Evolutionary conservation across 768 basidiomycete species (phyloP), one percentile per base, ranked within the genome.

Genomic region (Austroboletus eburneus): DNA sequence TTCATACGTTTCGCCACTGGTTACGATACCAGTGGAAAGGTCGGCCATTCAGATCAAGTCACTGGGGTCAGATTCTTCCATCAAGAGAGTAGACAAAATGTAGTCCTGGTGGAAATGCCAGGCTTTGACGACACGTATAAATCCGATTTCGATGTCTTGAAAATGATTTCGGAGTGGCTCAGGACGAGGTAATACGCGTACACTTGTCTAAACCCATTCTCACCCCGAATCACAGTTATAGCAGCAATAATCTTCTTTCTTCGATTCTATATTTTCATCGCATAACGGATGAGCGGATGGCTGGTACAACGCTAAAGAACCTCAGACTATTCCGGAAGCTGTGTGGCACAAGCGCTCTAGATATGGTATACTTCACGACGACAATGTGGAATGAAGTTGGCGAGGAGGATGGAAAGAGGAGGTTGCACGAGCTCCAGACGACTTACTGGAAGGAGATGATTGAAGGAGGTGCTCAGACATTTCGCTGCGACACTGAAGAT

Each of bases 201-300:
- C 17, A 0, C 20, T 17, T 37, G 3, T 45, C 71, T n/a, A n/a
- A n/a, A n/a, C 29, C 57, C 25, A 23, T 27, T 16, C 8, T 17
- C 18, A 14, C 9, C 12, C 18, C 21, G 12, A 8, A 58, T 17
- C 22, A 9, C 18, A 60, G 55, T 14, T 50, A 54, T 22, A 35
- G 29, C 8, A 36, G 37, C 9, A 4, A 41, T 2, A 54, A 49
- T 9, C 33, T 45, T n/a, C 59, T 73, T 1, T 52, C 64, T 9
- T 70, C 64, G 1, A 61, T 73, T 22, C 16, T 73, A 17, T 73
- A 72, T 45, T 48, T 72, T 12, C 72, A 73, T 46, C 63, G 67
- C 13, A 73, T 73, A 32, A 58, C 68, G 8, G 69, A 72, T 35
- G 65, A 66, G 41, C 61, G 70, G 1, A 64, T 72, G 62, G 58